A percentile compares a stretch with the other conserved stretches of the same genome.
These are phyloP conservation scores for Aspergillus saccharolyticus DNA, from an alignment of 495 filamentous ascomycete species.

Conservation along the genomic window DNA sequence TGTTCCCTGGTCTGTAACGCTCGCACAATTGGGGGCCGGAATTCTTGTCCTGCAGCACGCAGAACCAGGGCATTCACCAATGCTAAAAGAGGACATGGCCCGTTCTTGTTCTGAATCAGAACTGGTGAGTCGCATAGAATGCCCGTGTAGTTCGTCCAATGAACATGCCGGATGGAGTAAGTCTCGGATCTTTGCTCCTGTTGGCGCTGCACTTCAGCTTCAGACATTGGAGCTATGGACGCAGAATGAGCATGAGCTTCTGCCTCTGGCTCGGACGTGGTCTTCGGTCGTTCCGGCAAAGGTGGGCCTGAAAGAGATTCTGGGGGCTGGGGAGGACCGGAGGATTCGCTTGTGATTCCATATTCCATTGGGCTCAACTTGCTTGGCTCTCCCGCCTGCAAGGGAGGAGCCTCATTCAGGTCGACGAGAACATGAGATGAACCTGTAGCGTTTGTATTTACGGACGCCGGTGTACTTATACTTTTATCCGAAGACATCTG, in stretches of 20 bases:
- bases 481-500: conserved; percentile 21
- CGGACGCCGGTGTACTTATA: conserved; percentile 20
- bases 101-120: conserved; percentile 86
- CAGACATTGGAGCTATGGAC: conserved; percentile 18
- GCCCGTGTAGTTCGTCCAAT: conserved; percentile 49
- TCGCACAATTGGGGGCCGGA: conserved; percentile 66
- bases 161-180: conserved; percentile 66
- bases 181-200: conserved; percentile 54
- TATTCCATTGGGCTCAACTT: conserved; percentile 15
- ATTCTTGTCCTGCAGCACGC: conserved; percentile 63
- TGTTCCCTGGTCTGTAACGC: conserved; percentile 76
- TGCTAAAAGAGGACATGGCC: conserved; percentile 88
- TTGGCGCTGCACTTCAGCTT: conserved; percentile 34
- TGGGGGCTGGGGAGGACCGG: not conserved
- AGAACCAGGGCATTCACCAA: conserved; percentile 89
- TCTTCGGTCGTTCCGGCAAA: conserved; percentile 5
- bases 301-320: conserved; percentile 8
- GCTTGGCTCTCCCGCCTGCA: conserved; percentile 9
- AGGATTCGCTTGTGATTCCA: not conserved
- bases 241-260: conserved; percentile 3
- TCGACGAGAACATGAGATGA: conserved; percentile 41
- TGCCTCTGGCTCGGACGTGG: conserved; percentile 1
- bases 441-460: conserved; percentile 28
- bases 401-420: conserved; percentile 19
- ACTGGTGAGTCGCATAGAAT: conserved; percentile 62